Evolutionary conservation across 1,284 basidiomycete genomes (phyloP).

Genomic region (Uromyces viciae-fabae): DNA sequence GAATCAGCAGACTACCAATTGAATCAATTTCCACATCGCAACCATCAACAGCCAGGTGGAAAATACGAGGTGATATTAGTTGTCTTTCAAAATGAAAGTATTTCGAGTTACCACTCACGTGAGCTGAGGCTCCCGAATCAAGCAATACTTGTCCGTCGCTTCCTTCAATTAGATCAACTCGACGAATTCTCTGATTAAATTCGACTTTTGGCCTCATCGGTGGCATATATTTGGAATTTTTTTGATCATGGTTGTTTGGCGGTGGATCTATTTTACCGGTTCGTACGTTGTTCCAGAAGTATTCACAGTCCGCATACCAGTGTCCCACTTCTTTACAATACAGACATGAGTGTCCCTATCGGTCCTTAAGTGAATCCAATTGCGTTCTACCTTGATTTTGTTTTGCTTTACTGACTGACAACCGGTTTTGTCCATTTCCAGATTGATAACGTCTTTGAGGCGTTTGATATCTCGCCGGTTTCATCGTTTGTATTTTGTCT

Average conservation of each 20-base stretch:
- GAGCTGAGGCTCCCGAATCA: constrained; percentile 1
- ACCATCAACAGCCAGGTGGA: not conserved
- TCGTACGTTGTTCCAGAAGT: not conserved
- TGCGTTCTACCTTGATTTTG: too few species aligned
- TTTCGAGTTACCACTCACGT: not conserved
- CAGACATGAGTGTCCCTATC: too few species aligned
- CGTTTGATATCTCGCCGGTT: too few species aligned
- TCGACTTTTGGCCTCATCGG: not conserved
- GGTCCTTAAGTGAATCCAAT: too few species aligned
- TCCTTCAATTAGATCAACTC: not conserved
- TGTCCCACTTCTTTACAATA: not conserved
- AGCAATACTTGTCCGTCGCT: not conserved
- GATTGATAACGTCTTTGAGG: too few species aligned
- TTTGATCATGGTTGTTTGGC: not conserved
- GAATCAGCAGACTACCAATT: constrained; percentile 7
- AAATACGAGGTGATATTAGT: not conserved
- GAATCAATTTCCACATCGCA: not conserved
- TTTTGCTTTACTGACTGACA: too few species aligned
- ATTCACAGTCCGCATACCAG: not conserved
- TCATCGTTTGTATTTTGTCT: too few species aligned
- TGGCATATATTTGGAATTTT: not conserved
- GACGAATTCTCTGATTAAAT: not conserved
- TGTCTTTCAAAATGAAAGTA: not conserved
- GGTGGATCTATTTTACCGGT: not conserved
- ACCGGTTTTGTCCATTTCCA: too few species aligned